Evolutionary conservation across 2,329 filamentous ascomycete genomes (phyloP).

Genomic region (Aspergillus fumigatiaffinis): DNA sequence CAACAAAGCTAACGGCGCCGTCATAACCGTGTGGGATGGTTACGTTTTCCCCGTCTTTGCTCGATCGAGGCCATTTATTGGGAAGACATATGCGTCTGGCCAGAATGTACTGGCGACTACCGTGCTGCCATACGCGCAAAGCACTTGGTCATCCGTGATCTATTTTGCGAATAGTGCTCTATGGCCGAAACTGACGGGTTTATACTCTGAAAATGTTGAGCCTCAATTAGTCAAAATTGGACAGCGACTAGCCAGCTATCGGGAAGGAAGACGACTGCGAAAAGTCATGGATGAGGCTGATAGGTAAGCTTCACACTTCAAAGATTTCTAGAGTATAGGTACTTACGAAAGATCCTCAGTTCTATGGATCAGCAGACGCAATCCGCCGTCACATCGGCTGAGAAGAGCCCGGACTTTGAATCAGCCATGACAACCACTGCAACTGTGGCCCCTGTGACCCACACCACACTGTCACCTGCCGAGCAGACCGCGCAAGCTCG

Average conservation of each 20-base stretch:
- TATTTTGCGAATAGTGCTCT: constrained; percentile 71
- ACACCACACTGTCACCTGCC: constrained; percentile 42
- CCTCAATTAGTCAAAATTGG: constrained; percentile 91
- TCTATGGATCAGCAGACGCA: constrained; percentile 20
- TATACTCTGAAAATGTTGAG: constrained; percentile 91
- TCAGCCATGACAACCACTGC: constrained; percentile 22
- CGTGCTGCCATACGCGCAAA: constrained; percentile 67
- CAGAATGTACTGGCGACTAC: constrained; percentile 66
- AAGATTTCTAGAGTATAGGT: not conserved
- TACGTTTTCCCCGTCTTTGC: constrained; percentile 72
- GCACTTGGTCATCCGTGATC: constrained; percentile 65
- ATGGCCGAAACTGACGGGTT: constrained; percentile 73
- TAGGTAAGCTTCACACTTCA: constrained; percentile 27
- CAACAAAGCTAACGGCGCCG: constrained; percentile 62
- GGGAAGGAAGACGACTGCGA: constrained; percentile 59
- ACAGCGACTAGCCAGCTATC: constrained; percentile 69
- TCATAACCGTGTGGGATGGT: constrained; percentile 30
- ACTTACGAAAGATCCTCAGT: constrained; percentile 15
- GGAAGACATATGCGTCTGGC: constrained; percentile 63
- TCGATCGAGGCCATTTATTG: constrained; percentile 68
- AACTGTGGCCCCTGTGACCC: constrained; percentile 23
- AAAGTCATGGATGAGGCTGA: constrained; percentile 55
- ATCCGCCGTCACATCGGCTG: constrained; percentile 16
- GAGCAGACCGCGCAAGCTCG: constrained; percentile 44
- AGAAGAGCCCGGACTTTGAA: constrained; percentile 13